Base-by-base conservation (phyloP, 495 filamentous ascomycete genomes). In the Bacidia rubella region DNA sequence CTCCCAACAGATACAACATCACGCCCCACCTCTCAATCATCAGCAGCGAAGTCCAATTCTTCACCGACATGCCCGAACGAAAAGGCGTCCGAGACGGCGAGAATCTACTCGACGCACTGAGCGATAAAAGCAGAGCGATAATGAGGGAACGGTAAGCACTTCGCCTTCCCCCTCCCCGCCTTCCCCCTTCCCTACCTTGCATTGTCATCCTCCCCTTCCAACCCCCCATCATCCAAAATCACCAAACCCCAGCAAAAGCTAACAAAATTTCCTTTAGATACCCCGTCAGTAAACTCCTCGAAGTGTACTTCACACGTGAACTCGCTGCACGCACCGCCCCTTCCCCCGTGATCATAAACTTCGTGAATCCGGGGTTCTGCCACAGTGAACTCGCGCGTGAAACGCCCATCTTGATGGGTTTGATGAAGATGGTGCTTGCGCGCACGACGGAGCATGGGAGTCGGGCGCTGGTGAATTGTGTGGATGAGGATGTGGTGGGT, bases 361-460 rank as follows among this genome's bases (percentile, higher is more conserved):
- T 68, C 20, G 39, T 74, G 4, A 74, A 72, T 47, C 79, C 79
- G 0, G 74, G 74, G 26, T 53, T 74, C 43, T 73, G 71, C 25
- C 63, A 68, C 43, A 71, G 76, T 3, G 54, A 61, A 2, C 57
- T 80, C 0, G 60, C 56, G 2, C 63, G 74, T 1, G 64, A 77
- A 1, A 58, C 57, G 38, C 38, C 42, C 20, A 50, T 19, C 24
- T 0, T 1, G 2, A 17, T 59, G 12, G 7, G 32, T 4, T 1
- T 65, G 5, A 4, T 68, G 25, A 51, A 54, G 21, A 1, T 67
- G 1, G 21, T 71, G 17, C 56, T 71, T 42, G 68, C 68, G 10
- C 63, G 68, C 11, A 59, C 57, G 12, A 65, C 68, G 4, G 68
- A 71, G 38, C 51, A 59, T 39, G 68, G 68, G 2, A 66, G 66